Conservation (phyloP, 768 basidiomycete genomes). For the Zangia roseola region DNA sequence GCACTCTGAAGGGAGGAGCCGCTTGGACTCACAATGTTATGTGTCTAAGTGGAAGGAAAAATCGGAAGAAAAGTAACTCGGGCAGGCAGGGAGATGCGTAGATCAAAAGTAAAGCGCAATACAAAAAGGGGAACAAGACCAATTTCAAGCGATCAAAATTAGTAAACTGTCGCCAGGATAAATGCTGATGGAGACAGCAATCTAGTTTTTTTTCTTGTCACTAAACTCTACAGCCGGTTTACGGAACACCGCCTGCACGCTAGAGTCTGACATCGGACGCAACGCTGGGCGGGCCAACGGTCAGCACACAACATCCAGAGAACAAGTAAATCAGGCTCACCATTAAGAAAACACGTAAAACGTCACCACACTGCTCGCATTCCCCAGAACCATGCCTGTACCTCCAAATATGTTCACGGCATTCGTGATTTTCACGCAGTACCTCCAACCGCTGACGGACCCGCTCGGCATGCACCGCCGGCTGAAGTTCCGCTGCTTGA, state of each 20-base stretch:
- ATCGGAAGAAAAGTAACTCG: too few relatives aligned
- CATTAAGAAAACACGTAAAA: slow-evolving; percentile 43
- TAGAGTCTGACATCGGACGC: slow-evolving; percentile 21
- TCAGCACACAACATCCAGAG: neutral
- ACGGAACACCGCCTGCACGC: slow-evolving; percentile 29
- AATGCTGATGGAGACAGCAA: too few relatives aligned
- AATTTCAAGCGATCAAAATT: too few relatives aligned
- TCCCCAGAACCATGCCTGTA: slow-evolving; percentile 41
- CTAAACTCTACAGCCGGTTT: slow-evolving; percentile 20
- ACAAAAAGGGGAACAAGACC: too few relatives aligned
- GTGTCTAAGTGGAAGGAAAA: too few relatives aligned
- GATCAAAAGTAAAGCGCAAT: too few relatives aligned
- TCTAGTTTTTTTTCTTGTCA: too few relatives aligned
- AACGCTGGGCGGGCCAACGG: slow-evolving; percentile 19
- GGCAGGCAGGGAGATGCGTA: too few relatives aligned
- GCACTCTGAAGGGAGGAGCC: too few relatives aligned
- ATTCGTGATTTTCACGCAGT: slow-evolving; percentile 53
- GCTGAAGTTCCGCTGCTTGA: slow-evolving; percentile 10
- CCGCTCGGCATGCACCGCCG: slow-evolving; percentile 17
- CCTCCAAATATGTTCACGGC: slow-evolving; percentile 45
- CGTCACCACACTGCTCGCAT: slow-evolving; percentile 46
- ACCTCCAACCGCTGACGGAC: slow-evolving; percentile 28
- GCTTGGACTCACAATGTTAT: too few relatives aligned
- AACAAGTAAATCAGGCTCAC: slow-evolving; percentile 32
- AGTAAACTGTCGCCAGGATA: too few relatives aligned